phyloP scores from a whole-genome alignment of 352 stramenopile genomes.

The Pythium dissimile region DNA sequence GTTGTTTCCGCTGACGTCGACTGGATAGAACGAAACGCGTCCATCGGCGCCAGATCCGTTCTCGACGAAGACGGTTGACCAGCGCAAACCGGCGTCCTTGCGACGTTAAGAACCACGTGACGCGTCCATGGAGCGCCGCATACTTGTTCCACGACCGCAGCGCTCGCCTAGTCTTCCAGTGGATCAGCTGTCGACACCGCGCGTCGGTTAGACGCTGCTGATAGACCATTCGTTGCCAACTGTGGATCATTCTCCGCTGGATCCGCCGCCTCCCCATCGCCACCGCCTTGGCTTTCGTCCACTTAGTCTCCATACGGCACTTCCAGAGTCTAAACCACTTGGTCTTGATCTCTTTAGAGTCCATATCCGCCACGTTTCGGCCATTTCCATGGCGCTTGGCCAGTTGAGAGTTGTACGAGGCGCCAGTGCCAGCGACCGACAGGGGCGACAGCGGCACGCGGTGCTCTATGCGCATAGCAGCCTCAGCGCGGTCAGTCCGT shows the following conservation, averaged over 20 bases:
- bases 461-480: neutral
- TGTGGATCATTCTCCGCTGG: neutral
- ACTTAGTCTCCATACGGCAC: neutral
- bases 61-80: constrained; percentile 8
- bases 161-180: constrained; percentile 1
- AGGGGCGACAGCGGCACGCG: constrained; percentile 7
- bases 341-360: neutral
- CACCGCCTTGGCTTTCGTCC: neutral
- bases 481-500: no score
- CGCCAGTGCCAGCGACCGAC: neutral
- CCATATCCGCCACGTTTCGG: no score
- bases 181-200: neutral
- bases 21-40: neutral
- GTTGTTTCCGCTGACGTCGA: neutral
- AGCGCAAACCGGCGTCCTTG: constrained; percentile 4
- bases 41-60: constrained; percentile 9
- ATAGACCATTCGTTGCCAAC: constrained; percentile 7
- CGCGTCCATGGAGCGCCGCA: constrained; percentile 6
- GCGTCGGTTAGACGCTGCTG: neutral
- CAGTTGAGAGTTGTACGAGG: no score
- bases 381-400: no score
- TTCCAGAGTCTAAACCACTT: constrained; percentile 13
- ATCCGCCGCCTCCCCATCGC: neutral
- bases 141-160: neutral
- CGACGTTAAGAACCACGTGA: constrained; percentile 7